Evolutionary conservation across 2,329 filamentous ascomycete genomes (phyloP), one percentile per base, ranked within the genome.

Genomic region (Fusarium sp.): DNA sequence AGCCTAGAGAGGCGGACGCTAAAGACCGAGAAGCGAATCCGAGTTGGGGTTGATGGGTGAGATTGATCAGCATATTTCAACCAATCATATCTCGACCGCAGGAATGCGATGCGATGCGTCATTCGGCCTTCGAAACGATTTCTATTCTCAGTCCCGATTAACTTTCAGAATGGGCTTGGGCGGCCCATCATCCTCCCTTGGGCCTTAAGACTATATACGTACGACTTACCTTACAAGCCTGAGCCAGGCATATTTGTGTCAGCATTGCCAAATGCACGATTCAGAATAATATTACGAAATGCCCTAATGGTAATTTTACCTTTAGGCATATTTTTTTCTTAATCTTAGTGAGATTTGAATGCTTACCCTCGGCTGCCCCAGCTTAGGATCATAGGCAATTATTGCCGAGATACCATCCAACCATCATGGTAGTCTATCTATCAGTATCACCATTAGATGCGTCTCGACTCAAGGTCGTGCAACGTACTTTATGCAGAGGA

Each of bases 1-100:
- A n/a, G n/a, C n/a, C n/a, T n/a, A n/a, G n/a, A n/a, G n/a, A 21
- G 15, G 15, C 7, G 6, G 35, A 36, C 15, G 43, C 29, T 33
- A 45, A 37, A 54, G 33, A 58, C 50, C 58, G 58, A 63, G 40
- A 52, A 58, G 60, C 60, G 60, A 63, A 51, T 63, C 59, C 59
- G 60, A 63, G 25, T 33, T 14, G 8, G 31, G 11, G 29, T 31
- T 14, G 29, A 31, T 11, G 29, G 31, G 31, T 48, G 27, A 36
- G 23, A 39, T 20, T 46, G 23, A 37, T 53, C 36, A 41, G 18
- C 17, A 20, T 5, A 20, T n/a, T 18, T 14, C 29, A n/a, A 20
- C 60, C 60, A 63, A 63, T 63, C 43, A 58, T 1, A 43, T 23
- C 39, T 25, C 25, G 13, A 9, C 20, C 8, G 17, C 31, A 27